phyloP scores from a whole-genome alignment of 495 filamentous ascomycete species.

The Penicillium subrubescens region DNA sequence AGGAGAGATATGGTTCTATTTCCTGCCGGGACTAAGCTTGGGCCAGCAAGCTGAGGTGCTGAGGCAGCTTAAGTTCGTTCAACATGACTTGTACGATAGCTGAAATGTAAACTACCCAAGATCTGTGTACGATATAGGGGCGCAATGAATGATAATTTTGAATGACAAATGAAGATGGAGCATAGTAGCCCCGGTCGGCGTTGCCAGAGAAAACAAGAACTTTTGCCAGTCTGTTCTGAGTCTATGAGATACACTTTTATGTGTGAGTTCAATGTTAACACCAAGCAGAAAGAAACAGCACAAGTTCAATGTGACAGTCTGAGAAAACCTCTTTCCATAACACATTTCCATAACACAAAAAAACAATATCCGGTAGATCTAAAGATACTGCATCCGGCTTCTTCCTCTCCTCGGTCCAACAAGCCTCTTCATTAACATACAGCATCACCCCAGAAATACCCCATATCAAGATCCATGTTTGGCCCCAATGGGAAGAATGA shows the following conservation, averaged over 20 bases:
- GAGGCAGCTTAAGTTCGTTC: neutral
- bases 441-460: constrained; percentile 38
- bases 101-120: neutral
- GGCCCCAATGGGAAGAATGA: constrained; percentile 41
- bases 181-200: neutral
- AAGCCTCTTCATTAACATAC: constrained; percentile 21
- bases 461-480: constrained; percentile 40
- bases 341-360: neutral
- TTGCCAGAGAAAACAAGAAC: neutral
- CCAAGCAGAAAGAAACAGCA: constrained; percentile 8
- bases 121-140: neutral
- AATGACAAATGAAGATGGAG: neutral
- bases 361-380: neutral
- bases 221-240: neutral
- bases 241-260: neutral
- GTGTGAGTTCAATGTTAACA: neutral
- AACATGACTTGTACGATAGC: neutral
- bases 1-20: neutral
- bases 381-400: neutral
- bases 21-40: neutral
- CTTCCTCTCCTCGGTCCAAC: neutral
- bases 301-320: constrained; percentile 12
- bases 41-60: neutral
- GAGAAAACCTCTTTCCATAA: too few relatives aligned
- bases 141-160: neutral